phyloP scores from a whole-genome alignment of 2,329 filamentous ascomycete species.

The Xylariomycetidae sp. region DNA sequence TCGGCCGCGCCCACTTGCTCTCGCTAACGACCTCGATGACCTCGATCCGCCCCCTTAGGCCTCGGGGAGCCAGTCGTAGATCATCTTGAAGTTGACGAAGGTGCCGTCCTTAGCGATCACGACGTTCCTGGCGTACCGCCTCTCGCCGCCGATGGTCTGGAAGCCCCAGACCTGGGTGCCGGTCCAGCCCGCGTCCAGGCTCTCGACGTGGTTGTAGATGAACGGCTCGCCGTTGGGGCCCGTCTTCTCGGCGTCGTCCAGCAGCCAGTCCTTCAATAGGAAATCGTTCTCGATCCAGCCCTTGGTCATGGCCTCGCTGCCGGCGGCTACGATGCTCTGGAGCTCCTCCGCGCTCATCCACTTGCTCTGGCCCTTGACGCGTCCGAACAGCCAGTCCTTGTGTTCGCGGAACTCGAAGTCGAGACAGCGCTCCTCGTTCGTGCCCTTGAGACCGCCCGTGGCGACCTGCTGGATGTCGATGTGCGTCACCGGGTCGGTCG shows the following conservation, averaged over 20 bases:
- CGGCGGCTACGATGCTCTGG: constrained; percentile 51
- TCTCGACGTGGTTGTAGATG: constrained; percentile 60
- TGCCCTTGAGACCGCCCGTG: constrained; percentile 68
- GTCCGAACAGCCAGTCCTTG: constrained; percentile 76
- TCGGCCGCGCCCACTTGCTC: no score
- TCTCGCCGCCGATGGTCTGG: constrained; percentile 46
- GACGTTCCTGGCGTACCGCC: constrained; percentile 50
- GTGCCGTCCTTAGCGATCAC: constrained; percentile 44
- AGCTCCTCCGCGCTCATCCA: constrained; percentile 50
- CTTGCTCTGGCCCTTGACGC: constrained; percentile 55
- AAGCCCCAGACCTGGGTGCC: constrained; percentile 59
- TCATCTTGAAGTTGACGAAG: constrained; percentile 43
- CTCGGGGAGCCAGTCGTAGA: constrained; percentile 47
- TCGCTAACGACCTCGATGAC: no score
- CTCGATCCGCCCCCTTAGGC: no score
- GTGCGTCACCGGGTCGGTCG: constrained; percentile 45
- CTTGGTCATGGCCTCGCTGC: constrained; percentile 49
- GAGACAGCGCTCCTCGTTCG: constrained; percentile 48
- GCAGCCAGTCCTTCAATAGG: constrained; percentile 57
- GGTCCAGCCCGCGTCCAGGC: constrained; percentile 47
- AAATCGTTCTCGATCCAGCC: constrained; percentile 52
- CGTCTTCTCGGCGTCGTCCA: constrained; percentile 45
- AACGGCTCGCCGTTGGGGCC: constrained; percentile 56
- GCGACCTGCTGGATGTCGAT: constrained; percentile 69
- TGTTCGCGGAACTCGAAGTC: constrained; percentile 56